phyloP scores from a whole-genome alignment of 352 stramenopile species.

The Phytophthora melonis region DNA sequence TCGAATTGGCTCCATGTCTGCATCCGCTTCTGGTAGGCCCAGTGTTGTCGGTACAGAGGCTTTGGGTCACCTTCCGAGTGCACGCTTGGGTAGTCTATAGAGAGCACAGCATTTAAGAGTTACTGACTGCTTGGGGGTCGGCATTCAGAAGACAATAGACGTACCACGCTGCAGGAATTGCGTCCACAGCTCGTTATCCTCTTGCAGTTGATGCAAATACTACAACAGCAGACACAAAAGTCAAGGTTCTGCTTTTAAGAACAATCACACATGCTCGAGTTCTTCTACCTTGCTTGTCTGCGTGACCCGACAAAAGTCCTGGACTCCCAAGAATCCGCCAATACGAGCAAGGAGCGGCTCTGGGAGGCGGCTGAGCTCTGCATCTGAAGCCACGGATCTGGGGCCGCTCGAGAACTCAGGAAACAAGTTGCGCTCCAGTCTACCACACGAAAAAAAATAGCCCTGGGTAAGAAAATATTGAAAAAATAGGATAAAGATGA shows the following conservation, averaged over 20 bases:
- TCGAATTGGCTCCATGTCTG: slow-evolving; percentile 22
- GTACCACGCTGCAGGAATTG: slow-evolving; percentile 44
- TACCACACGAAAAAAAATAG: slow-evolving; percentile 3
- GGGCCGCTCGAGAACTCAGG: slow-evolving; percentile 32
- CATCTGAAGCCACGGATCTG: slow-evolving; percentile 28
- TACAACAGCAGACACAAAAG: slow-evolving; percentile 18
- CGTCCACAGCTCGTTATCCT: slow-evolving; percentile 39
- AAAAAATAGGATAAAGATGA: background rate
- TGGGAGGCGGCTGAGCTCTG: slow-evolving; percentile 54
- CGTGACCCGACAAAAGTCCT: slow-evolving; percentile 45
- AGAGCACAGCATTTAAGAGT: no score
- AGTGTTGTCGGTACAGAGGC: slow-evolving; percentile 31
- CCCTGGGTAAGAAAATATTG: background rate
- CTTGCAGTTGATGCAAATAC: slow-evolving; percentile 40
- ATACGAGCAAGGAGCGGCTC: slow-evolving; percentile 41
- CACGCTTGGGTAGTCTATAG: slow-evolving; percentile 29
- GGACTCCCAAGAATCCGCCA: slow-evolving; percentile 37
- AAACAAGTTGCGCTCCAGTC: slow-evolving; percentile 57
- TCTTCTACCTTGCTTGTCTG: slow-evolving; percentile 48
- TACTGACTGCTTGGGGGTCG: no score
- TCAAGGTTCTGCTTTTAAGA: no score
- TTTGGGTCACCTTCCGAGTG: slow-evolving; percentile 19
- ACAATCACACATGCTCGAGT: background rate
- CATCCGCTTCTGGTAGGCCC: slow-evolving; percentile 12
- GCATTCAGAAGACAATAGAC: background rate